Evolutionary conservation across 768 basidiomycete genomes (phyloP), one percentile per base, ranked within the genome.

Genomic region (Kwoniella heveanensis): DNA sequence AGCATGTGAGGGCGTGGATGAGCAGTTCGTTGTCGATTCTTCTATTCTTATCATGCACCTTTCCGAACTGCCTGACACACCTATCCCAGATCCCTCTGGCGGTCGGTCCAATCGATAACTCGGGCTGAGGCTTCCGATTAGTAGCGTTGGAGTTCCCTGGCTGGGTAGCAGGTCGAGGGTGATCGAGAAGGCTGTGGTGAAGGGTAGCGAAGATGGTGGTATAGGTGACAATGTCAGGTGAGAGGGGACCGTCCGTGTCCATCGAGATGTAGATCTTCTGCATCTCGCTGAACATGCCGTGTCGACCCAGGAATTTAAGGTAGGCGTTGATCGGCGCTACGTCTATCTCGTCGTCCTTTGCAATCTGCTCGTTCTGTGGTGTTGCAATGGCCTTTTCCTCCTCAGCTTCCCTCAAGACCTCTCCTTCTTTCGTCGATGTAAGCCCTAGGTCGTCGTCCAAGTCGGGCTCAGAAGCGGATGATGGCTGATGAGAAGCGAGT

Each of bases 301-400:
- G 68, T 36, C 71, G 58, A 2, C 67, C 63, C 25, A 77, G 59
- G 32, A 69, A 74, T 24, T 70, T 71, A 15, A 79, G 66, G 48
- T 79, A 79, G 2, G 76, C 72, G 36, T 77, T 79, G 21, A 63
- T 71, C 21, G 77, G 72, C 6, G 60, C 64, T 1, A 68, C 29
- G 26, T 55, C 55, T 44, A 72, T 59, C 25, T 68, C 59, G 17
- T 61, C 57, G 13, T 60, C 50, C 49, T 26, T 32, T 36, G 15
- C 21, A 32, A n/a, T 49, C 36, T 30, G 17, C 25, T 25, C 49
- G 4, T 32, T 49, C 50, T 15, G 24, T 22, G n/a, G n/a, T n/a
- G n/a, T n/a, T n/a, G n/a, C n/a, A n/a, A n/a, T 63, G 13, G 47
- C 15, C 17, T 8, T n/a, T 19, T 32, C 47, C 29, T 55, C 25